Conservation (phyloP, 169 alveolate species). For the Miamiensis avidus region DNA sequence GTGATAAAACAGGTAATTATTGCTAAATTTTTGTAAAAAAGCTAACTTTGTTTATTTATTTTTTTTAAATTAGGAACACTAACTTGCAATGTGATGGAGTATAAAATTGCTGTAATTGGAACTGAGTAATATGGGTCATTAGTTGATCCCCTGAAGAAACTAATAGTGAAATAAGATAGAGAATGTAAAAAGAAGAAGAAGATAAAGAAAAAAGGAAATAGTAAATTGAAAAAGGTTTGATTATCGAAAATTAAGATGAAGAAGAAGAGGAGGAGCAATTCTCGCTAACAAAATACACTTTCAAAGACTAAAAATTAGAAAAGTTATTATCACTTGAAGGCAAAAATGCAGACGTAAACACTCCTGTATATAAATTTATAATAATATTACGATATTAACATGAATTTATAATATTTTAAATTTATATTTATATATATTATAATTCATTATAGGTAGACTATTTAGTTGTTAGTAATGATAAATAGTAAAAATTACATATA, state of each 20-base stretch:
- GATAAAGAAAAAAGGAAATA: constrained; percentile 14
- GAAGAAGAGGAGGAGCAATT: neutral
- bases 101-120: constrained; percentile 43
- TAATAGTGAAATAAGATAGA: neutral
- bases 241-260: neutral
- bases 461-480: too few species aligned
- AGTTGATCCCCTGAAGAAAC: neutral
- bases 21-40: neutral
- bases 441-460: too few species aligned
- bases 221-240: constrained; percentile 1
- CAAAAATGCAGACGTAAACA: too few species aligned
- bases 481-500: neutral
- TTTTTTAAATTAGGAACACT: constrained; percentile 55
- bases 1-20: constrained; percentile 79
- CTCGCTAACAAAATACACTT: neutral
- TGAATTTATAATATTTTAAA: too few species aligned
- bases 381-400: too few species aligned
- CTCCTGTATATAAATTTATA: too few species aligned
- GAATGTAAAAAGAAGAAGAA: neutral
- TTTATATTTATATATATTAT: too few species aligned
- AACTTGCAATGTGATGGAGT: constrained; percentile 75
- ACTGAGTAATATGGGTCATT: constrained; percentile 25
- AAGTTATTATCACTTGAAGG: too few species aligned
- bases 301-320: too few species aligned
- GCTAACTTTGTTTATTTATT: too few species aligned